A percentile compares a stretch with the other conserved stretches of the same genome.
phyloP scores from a whole-genome alignment of 805 yeast species.

The Wickerhamiella shivajii region DNA sequence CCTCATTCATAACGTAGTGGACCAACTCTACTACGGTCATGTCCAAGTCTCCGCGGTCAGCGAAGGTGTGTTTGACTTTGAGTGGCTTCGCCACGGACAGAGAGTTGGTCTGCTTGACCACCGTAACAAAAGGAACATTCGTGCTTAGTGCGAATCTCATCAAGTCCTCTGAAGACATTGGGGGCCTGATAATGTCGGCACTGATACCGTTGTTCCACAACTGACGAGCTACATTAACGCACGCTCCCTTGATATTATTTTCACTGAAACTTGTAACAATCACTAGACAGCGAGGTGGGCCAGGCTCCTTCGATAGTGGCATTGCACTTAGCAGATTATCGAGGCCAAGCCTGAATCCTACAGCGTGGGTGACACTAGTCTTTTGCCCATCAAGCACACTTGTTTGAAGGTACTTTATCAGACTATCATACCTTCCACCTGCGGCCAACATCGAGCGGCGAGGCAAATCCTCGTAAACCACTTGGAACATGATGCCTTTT shows the following conservation, averaged over 20 bases:
- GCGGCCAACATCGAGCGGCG: conserved; percentile 46
- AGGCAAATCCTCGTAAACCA: conserved; percentile 46
- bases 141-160: conserved; percentile 46
- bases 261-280: conserved; percentile 56
- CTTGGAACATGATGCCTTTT: conserved; percentile 81
- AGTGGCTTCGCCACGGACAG: conserved; percentile 45
- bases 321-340: conserved; percentile 37
- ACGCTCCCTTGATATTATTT: conserved; percentile 40
- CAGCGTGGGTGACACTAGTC: conserved; percentile 41
- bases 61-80: conserved; percentile 45
- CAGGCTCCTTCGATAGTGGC: not conserved
- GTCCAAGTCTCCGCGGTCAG: conserved; percentile 51
- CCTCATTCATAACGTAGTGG: conserved; percentile 18
- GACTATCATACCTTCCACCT: conserved; percentile 83
- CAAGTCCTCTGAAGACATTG: conserved; percentile 44
- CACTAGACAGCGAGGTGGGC: conserved; percentile 59
- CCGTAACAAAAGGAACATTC: conserved; percentile 63
- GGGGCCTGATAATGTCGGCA: conserved; percentile 42
- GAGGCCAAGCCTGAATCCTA: conserved; percentile 76
- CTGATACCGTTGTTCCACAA: conserved; percentile 71
- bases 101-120: conserved; percentile 53
- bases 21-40: conserved; percentile 55
- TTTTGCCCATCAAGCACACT: conserved; percentile 27
- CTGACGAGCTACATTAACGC: conserved; percentile 44
- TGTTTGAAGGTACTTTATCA: conserved; percentile 54